Conservation (phyloP, 805 yeast species). For the Metschnikowia colocasiae region DNA sequence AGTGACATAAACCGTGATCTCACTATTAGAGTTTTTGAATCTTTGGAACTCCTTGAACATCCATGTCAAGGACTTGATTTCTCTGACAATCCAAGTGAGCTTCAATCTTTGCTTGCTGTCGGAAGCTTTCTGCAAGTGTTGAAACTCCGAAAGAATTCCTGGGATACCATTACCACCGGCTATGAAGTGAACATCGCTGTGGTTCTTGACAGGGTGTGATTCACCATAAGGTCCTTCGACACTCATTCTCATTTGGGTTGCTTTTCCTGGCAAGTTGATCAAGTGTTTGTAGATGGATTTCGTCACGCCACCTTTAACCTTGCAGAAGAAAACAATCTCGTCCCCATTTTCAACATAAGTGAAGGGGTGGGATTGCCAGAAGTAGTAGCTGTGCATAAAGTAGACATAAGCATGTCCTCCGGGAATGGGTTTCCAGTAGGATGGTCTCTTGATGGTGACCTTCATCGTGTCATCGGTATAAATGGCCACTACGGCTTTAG, state of each 20-base stretch:
- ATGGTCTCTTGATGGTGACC: conserved; percentile 47
- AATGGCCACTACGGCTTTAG: conserved; percentile 31
- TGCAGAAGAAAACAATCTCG: conserved; percentile 29
- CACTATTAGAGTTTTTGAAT: conserved; percentile 21
- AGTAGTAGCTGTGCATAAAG: conserved; percentile 46
- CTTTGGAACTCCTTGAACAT: conserved; percentile 22
- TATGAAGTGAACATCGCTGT: conserved; percentile 52
- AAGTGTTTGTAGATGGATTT: conserved; percentile 28
- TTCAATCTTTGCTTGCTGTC: conserved; percentile 15
- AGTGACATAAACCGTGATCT: conserved; percentile 37
- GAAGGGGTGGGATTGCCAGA: conserved; percentile 71
- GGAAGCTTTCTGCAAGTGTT: conserved; percentile 21
- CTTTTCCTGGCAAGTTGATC: conserved; percentile 25
- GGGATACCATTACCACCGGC: conserved; percentile 80
- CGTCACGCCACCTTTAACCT: conserved; percentile 38
- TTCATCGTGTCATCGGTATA: conserved; percentile 44
- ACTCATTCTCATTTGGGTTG: conserved; percentile 27
- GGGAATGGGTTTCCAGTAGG: conserved; percentile 46
- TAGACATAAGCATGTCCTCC: conserved; percentile 58
- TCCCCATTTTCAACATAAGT: conserved; percentile 26
- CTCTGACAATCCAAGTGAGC: conserved; percentile 27
- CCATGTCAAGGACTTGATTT: conserved; percentile 23
- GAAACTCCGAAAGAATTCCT: conserved; percentile 44
- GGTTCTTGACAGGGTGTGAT: conserved; percentile 44
- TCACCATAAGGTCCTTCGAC: conserved; percentile 74